Evolutionary conservation across 78 protist species (phyloP).

Genomic region (Planoprotostelium fungivorum): DNA sequence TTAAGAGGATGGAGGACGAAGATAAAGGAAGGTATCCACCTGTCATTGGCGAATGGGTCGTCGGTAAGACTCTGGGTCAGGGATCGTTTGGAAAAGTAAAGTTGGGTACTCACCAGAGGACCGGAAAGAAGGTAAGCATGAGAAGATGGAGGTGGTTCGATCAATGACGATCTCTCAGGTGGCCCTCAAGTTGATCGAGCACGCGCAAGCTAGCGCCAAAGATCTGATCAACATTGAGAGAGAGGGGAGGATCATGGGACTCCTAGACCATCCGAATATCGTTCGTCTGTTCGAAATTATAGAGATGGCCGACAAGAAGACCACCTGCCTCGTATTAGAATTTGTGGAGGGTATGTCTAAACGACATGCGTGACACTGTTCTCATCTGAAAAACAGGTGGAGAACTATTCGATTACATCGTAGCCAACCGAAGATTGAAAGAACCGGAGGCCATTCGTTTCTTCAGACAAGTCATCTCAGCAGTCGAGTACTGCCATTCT

Average conservation of each 20-base stretch:
- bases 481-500: conserved; percentile 58
- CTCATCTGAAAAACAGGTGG: conserved; percentile 23
- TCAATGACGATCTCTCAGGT: conserved; percentile 17
- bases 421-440: conserved; percentile 25
- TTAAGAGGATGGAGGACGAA: background rate
- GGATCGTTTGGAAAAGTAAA: conserved; percentile 63
- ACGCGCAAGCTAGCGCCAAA: conserved; percentile 31
- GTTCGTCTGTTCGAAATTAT: conserved; percentile 49
- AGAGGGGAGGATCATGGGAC: conserved; percentile 44
- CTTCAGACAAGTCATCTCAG: conserved; percentile 52
- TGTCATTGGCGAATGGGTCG: background rate
- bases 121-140: conserved; percentile 39
- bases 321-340: conserved; percentile 33
- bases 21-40: background rate
- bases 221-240: conserved; percentile 47
- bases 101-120: conserved; percentile 33
- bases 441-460: conserved; percentile 62
- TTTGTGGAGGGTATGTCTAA: conserved; percentile 5
- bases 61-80: conserved; percentile 56
- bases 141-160: background rate
- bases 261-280: conserved; percentile 64
- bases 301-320: conserved; percentile 20
- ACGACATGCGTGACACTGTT: background rate
- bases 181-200: conserved; percentile 45
- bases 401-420: conserved; percentile 64